Base-by-base conservation (phyloP, 1,284 basidiomycete species). In the Athelia psychrophila region DNA sequence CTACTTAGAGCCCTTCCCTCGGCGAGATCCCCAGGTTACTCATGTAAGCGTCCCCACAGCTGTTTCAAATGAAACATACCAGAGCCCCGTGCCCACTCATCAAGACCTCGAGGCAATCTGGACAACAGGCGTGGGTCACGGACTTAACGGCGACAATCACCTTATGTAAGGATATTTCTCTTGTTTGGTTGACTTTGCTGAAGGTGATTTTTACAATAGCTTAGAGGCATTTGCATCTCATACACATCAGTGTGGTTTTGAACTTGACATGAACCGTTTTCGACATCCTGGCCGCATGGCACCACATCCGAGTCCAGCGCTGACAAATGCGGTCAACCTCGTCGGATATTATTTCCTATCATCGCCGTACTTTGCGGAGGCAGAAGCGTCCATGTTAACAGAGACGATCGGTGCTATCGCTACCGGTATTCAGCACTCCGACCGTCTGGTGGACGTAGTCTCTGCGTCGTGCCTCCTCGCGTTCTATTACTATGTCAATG, bases 381-480 rank as follows among this genome's bases (percentile, higher is more conserved):
- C 80, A 38, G 78, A 83, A 58, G 61, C 71, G 12, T 64, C 69
- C 32, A 77, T 83, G 55, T 73, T 82, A 55, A 69, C 74, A 35
- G 72, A 75, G 47, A 70, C 79, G 1, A 68, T 79, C n/a, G 67
- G 73, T 27, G 79, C 76, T 44, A 78, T 82, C 32, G 71, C 75
- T 20, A 67, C 70, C 19, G 75, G 76, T 20, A 67, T 81, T 42
- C 74, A 79, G 56, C 71, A 69, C 54, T 76, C 79, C 32, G 78
- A 84, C 59, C 75, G 78, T 42, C 71, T 84, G 51, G 66, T 80
- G 51, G 78, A 84, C 58, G 71, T 81, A 52, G 74, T 84, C 5
- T 81, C 82, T 58, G 83, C 83, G 4, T 80, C 80, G 2, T 79
- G 76, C 45, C 72, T 86, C 33, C 73, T 86, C 46, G 78, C 81